Percentiles rank a stretch among this genome's conserved stretches.
Conservation (phyloP, 495 filamentous ascomycete species). For the Lindgomyces ingoldianus region DNA sequence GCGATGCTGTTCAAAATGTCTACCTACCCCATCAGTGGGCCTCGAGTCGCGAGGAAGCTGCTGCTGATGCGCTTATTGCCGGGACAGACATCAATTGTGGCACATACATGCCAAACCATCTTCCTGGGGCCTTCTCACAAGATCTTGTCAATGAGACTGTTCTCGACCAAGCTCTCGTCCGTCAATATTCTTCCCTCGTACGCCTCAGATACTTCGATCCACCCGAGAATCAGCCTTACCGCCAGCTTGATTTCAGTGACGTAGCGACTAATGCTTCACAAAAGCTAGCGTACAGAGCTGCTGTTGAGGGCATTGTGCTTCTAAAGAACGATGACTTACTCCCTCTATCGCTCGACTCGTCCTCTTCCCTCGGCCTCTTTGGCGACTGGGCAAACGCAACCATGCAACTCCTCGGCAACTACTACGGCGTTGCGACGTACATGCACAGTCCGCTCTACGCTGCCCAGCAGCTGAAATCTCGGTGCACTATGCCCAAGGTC, state of each 20-base stretch:
- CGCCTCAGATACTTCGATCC: conserved; percentile 63
- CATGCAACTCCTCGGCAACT: conserved; percentile 62
- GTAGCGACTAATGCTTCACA: conserved; percentile 55
- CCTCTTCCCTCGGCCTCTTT: conserved; percentile 56
- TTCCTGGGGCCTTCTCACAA: conserved; percentile 53
- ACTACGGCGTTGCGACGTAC: conserved; percentile 59
- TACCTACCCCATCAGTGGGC: conserved; percentile 59
- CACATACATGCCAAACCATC: conserved; percentile 54
- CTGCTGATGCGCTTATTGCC: conserved; percentile 57
- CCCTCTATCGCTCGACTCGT: conserved; percentile 48
- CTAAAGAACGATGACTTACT: conserved; percentile 63
- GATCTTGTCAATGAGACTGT: conserved; percentile 52
- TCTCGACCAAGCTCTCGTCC: conserved; percentile 57
- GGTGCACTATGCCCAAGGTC: conserved; percentile 56
- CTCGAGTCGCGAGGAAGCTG: conserved; percentile 49
- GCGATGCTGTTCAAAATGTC: conserved; percentile 60
- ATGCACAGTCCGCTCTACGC: conserved; percentile 55
- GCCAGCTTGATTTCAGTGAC: conserved; percentile 54
- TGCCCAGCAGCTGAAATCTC: conserved; percentile 50
- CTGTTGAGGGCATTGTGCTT: conserved; percentile 60
- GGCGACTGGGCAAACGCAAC: conserved; percentile 63
- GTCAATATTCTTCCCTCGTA: conserved; percentile 59
- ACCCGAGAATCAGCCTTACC: conserved; percentile 49
- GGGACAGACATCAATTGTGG: conserved; percentile 67
- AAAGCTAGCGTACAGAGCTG: conserved; percentile 60